A percentile compares a stretch with the other conserved stretches of the same genome.
phyloP scores from a whole-genome alignment of 106 monocot genomes.

The Vanilla planifolia region DNA sequence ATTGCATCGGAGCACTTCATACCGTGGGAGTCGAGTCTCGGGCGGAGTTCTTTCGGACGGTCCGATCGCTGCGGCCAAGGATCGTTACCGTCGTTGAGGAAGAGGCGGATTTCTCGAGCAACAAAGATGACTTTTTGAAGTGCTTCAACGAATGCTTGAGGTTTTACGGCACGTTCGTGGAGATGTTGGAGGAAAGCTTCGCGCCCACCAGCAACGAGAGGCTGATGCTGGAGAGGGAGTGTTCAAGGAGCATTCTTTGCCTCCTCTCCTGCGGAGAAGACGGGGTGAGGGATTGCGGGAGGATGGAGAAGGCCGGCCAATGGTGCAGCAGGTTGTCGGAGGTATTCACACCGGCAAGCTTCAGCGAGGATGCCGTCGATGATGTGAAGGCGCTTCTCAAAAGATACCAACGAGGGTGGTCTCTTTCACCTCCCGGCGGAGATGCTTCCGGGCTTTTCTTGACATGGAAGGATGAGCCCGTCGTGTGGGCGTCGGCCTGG shows the following conservation, averaged over 20 bases:
- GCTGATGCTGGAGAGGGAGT: conserved; percentile 46
- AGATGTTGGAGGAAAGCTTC: conserved; percentile 60
- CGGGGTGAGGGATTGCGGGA: conserved; percentile 18
- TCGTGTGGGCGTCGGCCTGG: conserved; percentile 66
- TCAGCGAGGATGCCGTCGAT: conserved; percentile 42
- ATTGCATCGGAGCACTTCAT: conserved; percentile 32
- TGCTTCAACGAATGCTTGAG: conserved; percentile 55
- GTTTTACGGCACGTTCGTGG: conserved; percentile 34
- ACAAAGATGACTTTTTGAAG: conserved; percentile 17
- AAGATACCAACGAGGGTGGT: conserved; percentile 39
- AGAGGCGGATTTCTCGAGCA: conserved; percentile 38
- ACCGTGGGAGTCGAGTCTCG: conserved; percentile 15
- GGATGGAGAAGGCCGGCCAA: conserved; percentile 41
- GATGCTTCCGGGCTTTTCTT: conserved; percentile 37
- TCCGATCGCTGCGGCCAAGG: conserved; percentile 23
- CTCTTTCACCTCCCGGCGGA: conserved; percentile 5
- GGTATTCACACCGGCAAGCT: conserved; percentile 15
- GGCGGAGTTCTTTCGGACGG: conserved; percentile 17
- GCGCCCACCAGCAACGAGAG: conserved; percentile 47
- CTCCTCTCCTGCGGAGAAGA: conserved; percentile 28
- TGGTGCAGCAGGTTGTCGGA: conserved; percentile 32
- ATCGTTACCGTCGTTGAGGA: conserved; percentile 60
- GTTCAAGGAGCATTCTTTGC: conserved; percentile 31
- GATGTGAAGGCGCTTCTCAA: conserved; percentile 41
- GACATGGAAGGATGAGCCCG: conserved; percentile 57